These are phyloP conservation scores for Boletus reticulatus DNA, from an alignment of 768 basidiomycete genomes.

Conservation along the genomic window DNA sequence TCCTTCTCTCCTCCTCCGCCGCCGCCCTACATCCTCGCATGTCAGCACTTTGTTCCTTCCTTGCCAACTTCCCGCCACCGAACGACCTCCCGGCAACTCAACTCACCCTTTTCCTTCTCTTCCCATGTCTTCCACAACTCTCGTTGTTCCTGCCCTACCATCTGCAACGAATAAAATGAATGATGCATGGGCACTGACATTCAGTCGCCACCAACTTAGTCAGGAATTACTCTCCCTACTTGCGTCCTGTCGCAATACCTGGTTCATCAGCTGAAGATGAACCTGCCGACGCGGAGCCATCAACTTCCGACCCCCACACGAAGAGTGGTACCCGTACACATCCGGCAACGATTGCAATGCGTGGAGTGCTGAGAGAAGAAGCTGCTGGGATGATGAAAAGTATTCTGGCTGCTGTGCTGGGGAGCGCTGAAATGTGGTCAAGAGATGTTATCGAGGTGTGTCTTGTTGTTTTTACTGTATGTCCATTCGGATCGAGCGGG, in stretches of 20 bases:
- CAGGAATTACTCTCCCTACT: constrained; percentile 87
- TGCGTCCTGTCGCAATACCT: constrained; percentile 38
- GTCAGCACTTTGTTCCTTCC: constrained; percentile 15
- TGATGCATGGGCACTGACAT: constrained; percentile 58
- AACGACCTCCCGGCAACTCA: constrained; percentile 23
- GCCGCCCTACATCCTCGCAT: constrained; percentile 21
- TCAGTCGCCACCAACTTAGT: constrained; percentile 87
- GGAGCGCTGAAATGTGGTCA: constrained; percentile 50
- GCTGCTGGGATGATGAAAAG: constrained; percentile 75
- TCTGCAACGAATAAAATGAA: constrained; percentile 22
- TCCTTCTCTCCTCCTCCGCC: constrained; percentile 17
- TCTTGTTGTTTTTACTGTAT: constrained; percentile 2
- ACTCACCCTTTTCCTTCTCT: constrained; percentile 28
- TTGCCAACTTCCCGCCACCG: constrained; percentile 28
- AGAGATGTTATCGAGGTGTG: constrained; percentile 48
- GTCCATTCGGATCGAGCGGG: constrained; percentile 30
- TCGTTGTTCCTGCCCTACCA: constrained; percentile 37
- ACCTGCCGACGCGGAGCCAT: not conserved
- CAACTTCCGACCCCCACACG: constrained; percentile 41
- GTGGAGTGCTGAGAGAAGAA: constrained; percentile 56
- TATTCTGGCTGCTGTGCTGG: constrained; percentile 36
- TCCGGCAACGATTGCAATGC: constrained; percentile 67
- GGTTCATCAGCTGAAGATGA: constrained; percentile 7
- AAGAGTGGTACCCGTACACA: constrained; percentile 45
- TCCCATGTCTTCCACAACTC: constrained; percentile 19